These are phyloP conservation scores for Rubroboletus satanas DNA, from an alignment of 768 basidiomycete genomes.

Conservation along the genomic window DNA sequence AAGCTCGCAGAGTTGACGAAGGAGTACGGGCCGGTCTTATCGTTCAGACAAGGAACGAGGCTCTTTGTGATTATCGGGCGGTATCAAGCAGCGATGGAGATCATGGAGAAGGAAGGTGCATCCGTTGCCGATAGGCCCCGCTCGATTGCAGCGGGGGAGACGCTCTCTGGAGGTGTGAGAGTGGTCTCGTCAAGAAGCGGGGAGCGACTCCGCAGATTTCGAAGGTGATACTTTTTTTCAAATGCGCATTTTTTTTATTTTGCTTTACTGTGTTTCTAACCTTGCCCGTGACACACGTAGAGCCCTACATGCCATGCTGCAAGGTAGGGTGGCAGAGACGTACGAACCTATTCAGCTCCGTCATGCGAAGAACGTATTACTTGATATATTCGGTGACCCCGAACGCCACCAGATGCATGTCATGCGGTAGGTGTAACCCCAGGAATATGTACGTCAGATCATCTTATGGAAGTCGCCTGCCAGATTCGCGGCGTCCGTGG, in stretches of 20 bases:
- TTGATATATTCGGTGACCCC: conserved; percentile 5
- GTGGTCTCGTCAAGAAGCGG: conserved; percentile 2
- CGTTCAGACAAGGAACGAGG: conserved; percentile 1
- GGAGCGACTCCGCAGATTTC: background rate
- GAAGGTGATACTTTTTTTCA: background rate
- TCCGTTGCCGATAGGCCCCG: conserved; percentile 4
- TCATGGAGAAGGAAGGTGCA: conserved; percentile 11
- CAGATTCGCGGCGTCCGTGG: conserved; percentile 5
- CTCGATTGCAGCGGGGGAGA: conserved; percentile 4
- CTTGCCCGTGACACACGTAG: background rate
- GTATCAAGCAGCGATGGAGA: conserved; percentile 9
- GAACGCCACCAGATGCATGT: conserved; percentile 5
- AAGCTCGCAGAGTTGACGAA: conserved; percentile 7
- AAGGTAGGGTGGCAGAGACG: background rate
- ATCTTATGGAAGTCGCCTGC: background rate
- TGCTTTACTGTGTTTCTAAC: background rate
- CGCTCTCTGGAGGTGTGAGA: conserved; percentile 4
- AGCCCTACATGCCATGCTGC: conserved; percentile 2
- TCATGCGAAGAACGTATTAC: conserved; percentile 2
- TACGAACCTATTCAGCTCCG: conserved; percentile 5
- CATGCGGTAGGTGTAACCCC: background rate
- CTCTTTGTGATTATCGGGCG: conserved; percentile 5
- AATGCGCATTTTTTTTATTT: background rate
- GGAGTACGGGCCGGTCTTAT: conserved; percentile 4
- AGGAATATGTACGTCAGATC: too few relatives aligned